Percentiles rank a stretch among this genome's conserved stretches.
These are phyloP conservation scores for Coemansia pectinata DNA, from an alignment of 192 early-diverging fungal genomes.

Conservation along the genomic window DNA sequence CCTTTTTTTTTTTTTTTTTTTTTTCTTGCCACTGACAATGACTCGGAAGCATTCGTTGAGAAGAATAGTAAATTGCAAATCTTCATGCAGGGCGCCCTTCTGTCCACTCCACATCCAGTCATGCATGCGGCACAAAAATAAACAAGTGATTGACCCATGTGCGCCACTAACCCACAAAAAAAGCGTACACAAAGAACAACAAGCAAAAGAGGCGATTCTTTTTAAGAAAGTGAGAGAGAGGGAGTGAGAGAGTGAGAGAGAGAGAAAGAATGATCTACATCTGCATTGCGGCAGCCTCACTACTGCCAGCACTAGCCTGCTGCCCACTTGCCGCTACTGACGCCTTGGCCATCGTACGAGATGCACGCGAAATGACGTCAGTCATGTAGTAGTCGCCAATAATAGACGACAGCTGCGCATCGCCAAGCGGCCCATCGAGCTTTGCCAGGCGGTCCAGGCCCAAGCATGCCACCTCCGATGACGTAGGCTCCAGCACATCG, in stretches of 20 bases:
- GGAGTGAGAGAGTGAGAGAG: background rate
- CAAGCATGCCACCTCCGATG: slow-evolving; percentile 56
- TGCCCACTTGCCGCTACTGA: slow-evolving; percentile 54
- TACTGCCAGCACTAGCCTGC: background rate
- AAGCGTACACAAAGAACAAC: background rate
- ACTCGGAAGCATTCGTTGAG: background rate
- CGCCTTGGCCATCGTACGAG: slow-evolving; percentile 95
- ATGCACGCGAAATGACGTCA: slow-evolving; percentile 88
- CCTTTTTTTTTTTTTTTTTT: background rate
- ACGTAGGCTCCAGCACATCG: slow-evolving; percentile 64
- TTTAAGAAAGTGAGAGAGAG: background rate
- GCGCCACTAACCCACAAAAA: background rate
- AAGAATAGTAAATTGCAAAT: background rate
- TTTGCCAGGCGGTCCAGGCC: slow-evolving; percentile 61
- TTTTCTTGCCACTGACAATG: background rate
- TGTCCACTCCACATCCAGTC: background rate
- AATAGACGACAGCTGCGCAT: slow-evolving; percentile 55
- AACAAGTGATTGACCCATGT: background rate
- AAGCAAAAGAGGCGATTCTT: background rate
- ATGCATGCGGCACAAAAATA: background rate
- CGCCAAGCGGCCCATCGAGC: slow-evolving; percentile 22
- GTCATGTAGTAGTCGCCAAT: slow-evolving; percentile 95
- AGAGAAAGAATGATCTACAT: background rate
- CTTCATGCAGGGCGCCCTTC: background rate
- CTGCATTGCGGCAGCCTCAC: background rate